These are phyloP conservation scores for Vinca minor DNA, from an alignment of 257 asterid genomes.

Conservation along the genomic window DNA sequence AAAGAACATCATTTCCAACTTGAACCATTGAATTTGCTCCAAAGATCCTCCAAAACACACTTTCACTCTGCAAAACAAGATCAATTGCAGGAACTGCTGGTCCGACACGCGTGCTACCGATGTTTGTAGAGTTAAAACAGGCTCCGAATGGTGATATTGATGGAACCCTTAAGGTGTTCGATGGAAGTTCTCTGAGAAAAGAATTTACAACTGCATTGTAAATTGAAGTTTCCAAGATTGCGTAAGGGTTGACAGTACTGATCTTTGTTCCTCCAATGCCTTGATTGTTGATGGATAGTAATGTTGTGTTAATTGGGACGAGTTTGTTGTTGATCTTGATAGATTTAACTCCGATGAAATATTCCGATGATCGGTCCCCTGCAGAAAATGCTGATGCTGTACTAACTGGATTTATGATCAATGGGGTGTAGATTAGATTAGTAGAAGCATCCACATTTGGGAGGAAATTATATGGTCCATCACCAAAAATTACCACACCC, in stretches of 20 bases:
- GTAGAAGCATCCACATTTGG: conserved; percentile 18
- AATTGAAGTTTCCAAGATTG: conserved; percentile 31
- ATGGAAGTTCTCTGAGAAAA: conserved; percentile 33
- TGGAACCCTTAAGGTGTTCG: conserved; percentile 22
- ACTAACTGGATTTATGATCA: conserved; percentile 35
- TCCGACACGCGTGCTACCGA: conserved; percentile 8
- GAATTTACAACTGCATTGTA: conserved; percentile 38
- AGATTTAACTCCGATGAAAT: conserved; percentile 34
- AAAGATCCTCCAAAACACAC: conserved; percentile 30
- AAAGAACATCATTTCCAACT: conserved; percentile 32
- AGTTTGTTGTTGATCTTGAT: conserved; percentile 27
- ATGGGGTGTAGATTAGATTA: conserved; percentile 22
- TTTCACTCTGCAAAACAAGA: conserved; percentile 16
- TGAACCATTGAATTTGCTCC: conserved; percentile 47
- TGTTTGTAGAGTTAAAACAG: conserved; percentile 15
- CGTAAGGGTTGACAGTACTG: conserved; percentile 36
- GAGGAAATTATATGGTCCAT: conserved; percentile 33
- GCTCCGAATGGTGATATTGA: conserved; percentile 12
- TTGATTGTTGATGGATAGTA: conserved; percentile 24
- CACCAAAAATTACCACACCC: conserved; percentile 41
- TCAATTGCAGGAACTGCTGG: conserved; percentile 22
- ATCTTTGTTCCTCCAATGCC: conserved; percentile 59
- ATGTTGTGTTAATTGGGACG: conserved; percentile 24
- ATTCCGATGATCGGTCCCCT: conserved; percentile 40
- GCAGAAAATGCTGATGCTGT: conserved; percentile 4